Conservation (phyloP, 768 basidiomycete genomes). For the Leccinum incarnatum region DNA sequence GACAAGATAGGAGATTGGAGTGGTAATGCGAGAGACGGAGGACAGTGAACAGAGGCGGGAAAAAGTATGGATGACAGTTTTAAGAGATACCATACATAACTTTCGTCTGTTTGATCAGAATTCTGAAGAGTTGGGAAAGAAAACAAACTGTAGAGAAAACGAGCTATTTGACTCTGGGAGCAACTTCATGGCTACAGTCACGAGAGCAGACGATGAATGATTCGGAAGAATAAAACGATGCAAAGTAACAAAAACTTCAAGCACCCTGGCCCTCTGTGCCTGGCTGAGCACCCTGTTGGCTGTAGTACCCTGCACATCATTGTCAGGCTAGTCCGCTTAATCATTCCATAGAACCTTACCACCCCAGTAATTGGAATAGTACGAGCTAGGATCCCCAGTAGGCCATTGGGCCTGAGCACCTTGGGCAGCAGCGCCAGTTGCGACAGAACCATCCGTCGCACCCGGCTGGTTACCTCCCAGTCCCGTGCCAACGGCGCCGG, state of each 20-base stretch:
- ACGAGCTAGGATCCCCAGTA: slow-evolving; percentile 65
- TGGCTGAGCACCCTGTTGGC: slow-evolving; percentile 68
- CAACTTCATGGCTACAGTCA: slow-evolving; percentile 35
- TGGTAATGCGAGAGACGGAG: slow-evolving; percentile 18
- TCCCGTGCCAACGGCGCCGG: slow-evolving; percentile 51
- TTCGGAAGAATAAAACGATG: slow-evolving; percentile 25
- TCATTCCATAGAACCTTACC: slow-evolving; percentile 42
- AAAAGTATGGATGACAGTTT: slow-evolving; percentile 31
- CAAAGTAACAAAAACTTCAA: slow-evolving; percentile 25
- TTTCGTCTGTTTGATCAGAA: slow-evolving; percentile 32
- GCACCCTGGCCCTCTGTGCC: slow-evolving; percentile 50
- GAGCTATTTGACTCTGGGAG: slow-evolving; percentile 19
- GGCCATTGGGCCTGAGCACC: slow-evolving; percentile 77
- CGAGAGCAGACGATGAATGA: slow-evolving; percentile 26
- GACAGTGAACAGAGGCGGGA: slow-evolving; percentile 24
- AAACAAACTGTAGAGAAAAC: slow-evolving; percentile 20
- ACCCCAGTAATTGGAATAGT: slow-evolving; percentile 84
- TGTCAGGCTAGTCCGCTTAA: slow-evolving; percentile 11
- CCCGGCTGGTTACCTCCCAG: slow-evolving; percentile 57
- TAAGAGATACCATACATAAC: slow-evolving; percentile 33
- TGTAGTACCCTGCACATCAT: slow-evolving; percentile 67
- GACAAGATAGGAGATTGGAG: slow-evolving; percentile 22
- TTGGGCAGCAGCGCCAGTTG: slow-evolving; percentile 46
- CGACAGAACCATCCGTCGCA: slow-evolving; percentile 52
- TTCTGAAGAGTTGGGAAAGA: slow-evolving; percentile 27